phyloP scores from a whole-genome alignment of 352 stramenopile genomes.

The Globisporangium mamillatum region DNA sequence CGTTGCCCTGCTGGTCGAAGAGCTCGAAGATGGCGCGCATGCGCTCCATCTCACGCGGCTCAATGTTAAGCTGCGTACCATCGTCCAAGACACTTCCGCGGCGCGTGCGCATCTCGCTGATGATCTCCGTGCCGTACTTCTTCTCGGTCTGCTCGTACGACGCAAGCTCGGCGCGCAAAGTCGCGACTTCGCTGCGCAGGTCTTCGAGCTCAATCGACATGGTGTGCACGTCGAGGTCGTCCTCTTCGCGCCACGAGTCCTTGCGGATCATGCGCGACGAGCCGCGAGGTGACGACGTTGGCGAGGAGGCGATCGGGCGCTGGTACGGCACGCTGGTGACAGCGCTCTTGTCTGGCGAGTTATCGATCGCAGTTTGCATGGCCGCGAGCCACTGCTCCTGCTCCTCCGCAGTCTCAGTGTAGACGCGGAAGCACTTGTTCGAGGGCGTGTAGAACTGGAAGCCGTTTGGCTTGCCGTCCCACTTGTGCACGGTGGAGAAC shows the following conservation, averaged over 20 bases:
- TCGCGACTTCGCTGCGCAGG: constrained; percentile 65
- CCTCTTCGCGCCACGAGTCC: constrained; percentile 81
- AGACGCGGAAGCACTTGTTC: constrained; percentile 85
- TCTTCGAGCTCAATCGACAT: constrained; percentile 75
- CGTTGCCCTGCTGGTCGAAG: constrained; percentile 79
- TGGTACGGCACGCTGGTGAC: constrained; percentile 60
- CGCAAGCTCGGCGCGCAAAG: constrained; percentile 65
- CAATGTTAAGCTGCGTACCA: constrained; percentile 73
- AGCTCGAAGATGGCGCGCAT: constrained; percentile 85
- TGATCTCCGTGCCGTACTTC: constrained; percentile 58
- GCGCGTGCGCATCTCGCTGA: constrained; percentile 44
- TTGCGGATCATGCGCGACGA: constrained; percentile 43
- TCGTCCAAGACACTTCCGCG: constrained; percentile 75
- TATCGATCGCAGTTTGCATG: constrained; percentile 74
- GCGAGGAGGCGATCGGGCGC: constrained; percentile 66
- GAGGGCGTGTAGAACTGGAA: constrained; percentile 87
- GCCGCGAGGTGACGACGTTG: constrained; percentile 49
- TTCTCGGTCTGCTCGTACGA: constrained; percentile 82
- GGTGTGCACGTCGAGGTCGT: constrained; percentile 52
- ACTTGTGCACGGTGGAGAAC: constrained; percentile 76
- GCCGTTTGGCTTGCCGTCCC: constrained; percentile 83
- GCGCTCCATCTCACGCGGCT: constrained; percentile 80
- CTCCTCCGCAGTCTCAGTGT: constrained; percentile 72
- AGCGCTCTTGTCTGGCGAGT: constrained; percentile 62
- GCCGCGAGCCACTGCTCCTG: constrained; percentile 60